These are phyloP conservation scores for Paradendryphiella salina DNA, from an alignment of 2,329 filamentous ascomycete genomes.

Conservation along the genomic window DNA sequence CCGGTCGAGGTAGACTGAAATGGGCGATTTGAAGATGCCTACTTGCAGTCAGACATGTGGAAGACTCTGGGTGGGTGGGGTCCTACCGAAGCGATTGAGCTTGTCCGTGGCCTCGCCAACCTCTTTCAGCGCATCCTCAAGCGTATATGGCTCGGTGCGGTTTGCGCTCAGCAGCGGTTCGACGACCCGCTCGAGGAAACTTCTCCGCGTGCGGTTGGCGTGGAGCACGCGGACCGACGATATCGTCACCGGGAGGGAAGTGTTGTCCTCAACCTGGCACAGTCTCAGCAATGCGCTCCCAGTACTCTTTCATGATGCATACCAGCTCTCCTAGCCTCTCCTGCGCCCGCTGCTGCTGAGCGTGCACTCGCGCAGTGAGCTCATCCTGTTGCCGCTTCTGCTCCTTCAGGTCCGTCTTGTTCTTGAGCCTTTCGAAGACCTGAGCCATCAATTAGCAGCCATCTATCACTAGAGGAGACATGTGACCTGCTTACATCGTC, in stretches of 20 bases:
- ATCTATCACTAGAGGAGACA: background rate
- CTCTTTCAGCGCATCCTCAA: constrained; percentile 73
- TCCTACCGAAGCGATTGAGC: constrained; percentile 76
- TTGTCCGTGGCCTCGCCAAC: constrained; percentile 72
- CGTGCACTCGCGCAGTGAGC: constrained; percentile 61
- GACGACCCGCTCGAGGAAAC: constrained; percentile 82
- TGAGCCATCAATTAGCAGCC: constrained; percentile 37
- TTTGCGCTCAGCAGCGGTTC: constrained; percentile 73
- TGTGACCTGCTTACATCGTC: constrained; percentile 49
- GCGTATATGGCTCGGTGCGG: constrained; percentile 69
- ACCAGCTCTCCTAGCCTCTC: constrained; percentile 68
- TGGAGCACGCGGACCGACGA: constrained; percentile 83
- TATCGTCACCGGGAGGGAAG: constrained; percentile 83
- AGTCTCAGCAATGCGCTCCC: constrained; percentile 10
- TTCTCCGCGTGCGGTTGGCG: constrained; percentile 77
- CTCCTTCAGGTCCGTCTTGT: constrained; percentile 62
- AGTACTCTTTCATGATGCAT: constrained; percentile 30
- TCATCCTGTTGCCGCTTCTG: constrained; percentile 63
- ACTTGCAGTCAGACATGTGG: constrained; percentile 19
- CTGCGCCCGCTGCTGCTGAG: constrained; percentile 65
- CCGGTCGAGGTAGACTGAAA: constrained; percentile 80
- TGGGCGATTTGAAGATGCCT: constrained; percentile 86
- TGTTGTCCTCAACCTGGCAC: constrained; percentile 73
- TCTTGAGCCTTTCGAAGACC: constrained; percentile 64
- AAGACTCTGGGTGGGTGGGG: background rate